Evolutionary conservation across 345 rosid genomes (phyloP), one percentile per base, ranked within the genome.

Genomic region (Salix arbutifolia): DNA sequence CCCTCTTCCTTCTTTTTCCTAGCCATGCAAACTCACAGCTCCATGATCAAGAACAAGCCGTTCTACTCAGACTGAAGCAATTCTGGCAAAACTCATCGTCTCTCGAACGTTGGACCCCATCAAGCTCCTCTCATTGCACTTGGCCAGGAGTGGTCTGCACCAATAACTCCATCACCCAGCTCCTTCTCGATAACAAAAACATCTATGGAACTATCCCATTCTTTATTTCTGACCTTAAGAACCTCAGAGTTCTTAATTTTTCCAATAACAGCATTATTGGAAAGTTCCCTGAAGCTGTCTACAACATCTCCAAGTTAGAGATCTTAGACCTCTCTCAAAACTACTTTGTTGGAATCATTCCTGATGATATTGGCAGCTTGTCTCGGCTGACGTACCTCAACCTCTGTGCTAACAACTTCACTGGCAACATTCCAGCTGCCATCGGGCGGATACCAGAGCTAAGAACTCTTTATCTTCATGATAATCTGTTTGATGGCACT

Each of bases 241-340:
- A 83, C 72, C 87, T 89, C 33, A 42, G 74, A 0, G 4, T 0
- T 42, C 83, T 91, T 18, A 76, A 83, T 44, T 70, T 89, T 62
- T 23, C 18, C 0, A 64, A 6, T 65, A 89, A 91, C 81, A 77
- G 71, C 76, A 68, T 91, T 18, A 26, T 53, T 1, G 89, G 89
- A 23, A 60, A 31, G 25, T 89, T 91, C 44, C 91, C 93, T 0
- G 76, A 2, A 3, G 69, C 17, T 61, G 84, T 89, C 70, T 87
- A 82, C 65, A 35, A 73, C 61, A 83, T 89, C 69, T 85, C 88
- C 74, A 79, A 86, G 84, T 90, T 95, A 14, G 78, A 91, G 76
- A 46, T 77, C 76, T 84, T 95, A 16, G 92, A 93, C 84, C 83
- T 95, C 76, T 88, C 97, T 19, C 79, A 84, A 83, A 95, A 95